Base-by-base conservation (phyloP, 345 rosid genomes). In the Salix viminalis region DNA sequence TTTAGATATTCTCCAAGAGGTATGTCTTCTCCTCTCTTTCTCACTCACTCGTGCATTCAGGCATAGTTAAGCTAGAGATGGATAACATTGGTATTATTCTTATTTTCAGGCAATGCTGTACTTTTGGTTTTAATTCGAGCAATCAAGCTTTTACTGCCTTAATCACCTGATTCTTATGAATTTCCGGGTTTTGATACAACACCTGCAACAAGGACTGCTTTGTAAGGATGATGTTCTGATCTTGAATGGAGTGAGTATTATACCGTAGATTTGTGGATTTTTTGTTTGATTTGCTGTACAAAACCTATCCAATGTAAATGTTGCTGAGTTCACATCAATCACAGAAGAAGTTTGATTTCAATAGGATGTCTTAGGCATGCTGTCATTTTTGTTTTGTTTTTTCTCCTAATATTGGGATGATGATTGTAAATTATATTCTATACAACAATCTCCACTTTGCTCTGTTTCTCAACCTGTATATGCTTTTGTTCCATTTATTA, bases 51-150 rank as follows among this genome's bases (percentile, higher is more conserved):
- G 15, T 32, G 11, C 5, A 21, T 41, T 3, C 69, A 19, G 39
- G n/a, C 69, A 36, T 48, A 28, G 28, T 36, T 24, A 26, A 56
- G 39, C 32, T 68, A 54, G 23, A 70, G 30, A 46, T 69, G 26
- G 26, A 2, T 60, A 73, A 77, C 64, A 36, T 10, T 19, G 56
- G 64, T n/a, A 58, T 75, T 64, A 61, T 85, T 64, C 80, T 13
- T 75, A 24, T 75, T 77, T 72, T 77, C 91, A 96, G 98, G 98
- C 93, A 19, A 87, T 93, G 97, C 65, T 93, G 52, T 75, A 85
- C 90, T 96, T 92, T 69, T 93, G 97, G 97, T 78, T 91, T 37
- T 95, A 85, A 86, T 73, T 58, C 61, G 34, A 75, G 79, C 73
- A 48, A 60, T 32, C 39, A 30, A 66, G 65, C 52, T 14, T 0